Conservation (phyloP, 805 yeast genomes). For the Saccharomycopsis sp. region DNA sequence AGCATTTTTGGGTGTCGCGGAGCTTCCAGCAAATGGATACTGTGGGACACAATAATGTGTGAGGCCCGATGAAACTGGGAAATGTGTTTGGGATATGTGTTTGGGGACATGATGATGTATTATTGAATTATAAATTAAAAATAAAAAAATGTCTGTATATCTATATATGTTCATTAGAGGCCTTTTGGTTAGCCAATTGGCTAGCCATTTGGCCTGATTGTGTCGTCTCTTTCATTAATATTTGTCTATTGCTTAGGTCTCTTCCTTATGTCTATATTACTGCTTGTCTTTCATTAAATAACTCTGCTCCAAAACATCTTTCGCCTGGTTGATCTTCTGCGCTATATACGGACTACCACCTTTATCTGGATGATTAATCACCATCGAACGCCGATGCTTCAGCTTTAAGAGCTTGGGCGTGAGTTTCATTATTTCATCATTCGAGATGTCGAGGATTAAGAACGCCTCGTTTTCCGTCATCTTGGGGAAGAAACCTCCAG, state of each 20-base stretch:
- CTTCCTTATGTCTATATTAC: too few relatives aligned
- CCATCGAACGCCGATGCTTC: slow-evolving; percentile 70
- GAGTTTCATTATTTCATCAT: slow-evolving; percentile 47
- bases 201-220: too few relatives aligned
- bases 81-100: too few relatives aligned
- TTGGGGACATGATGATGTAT: too few relatives aligned
- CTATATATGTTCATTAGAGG: too few relatives aligned
- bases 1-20: neutral
- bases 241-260: too few relatives aligned
- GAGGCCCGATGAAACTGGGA: too few relatives aligned
- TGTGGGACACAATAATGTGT: neutral
- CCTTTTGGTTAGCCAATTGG: too few relatives aligned
- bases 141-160: too few relatives aligned
- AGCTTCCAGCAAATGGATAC: neutral
- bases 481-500: slow-evolving; percentile 56
- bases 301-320: slow-evolving; percentile 68
- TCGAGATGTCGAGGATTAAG: slow-evolving; percentile 52
- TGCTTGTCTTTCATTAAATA: slow-evolving; percentile 30
- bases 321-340: slow-evolving; percentile 82
- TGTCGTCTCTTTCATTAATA: too few relatives aligned
- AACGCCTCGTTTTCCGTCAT: slow-evolving; percentile 73
- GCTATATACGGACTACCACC: slow-evolving; percentile 83
- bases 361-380: slow-evolving; percentile 81
- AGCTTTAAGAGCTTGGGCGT: slow-evolving; percentile 49
- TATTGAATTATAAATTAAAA: too few relatives aligned